Conservation (phyloP, 2,329 filamentous ascomycete genomes). For the Phaeoacremonium minimum region DNA sequence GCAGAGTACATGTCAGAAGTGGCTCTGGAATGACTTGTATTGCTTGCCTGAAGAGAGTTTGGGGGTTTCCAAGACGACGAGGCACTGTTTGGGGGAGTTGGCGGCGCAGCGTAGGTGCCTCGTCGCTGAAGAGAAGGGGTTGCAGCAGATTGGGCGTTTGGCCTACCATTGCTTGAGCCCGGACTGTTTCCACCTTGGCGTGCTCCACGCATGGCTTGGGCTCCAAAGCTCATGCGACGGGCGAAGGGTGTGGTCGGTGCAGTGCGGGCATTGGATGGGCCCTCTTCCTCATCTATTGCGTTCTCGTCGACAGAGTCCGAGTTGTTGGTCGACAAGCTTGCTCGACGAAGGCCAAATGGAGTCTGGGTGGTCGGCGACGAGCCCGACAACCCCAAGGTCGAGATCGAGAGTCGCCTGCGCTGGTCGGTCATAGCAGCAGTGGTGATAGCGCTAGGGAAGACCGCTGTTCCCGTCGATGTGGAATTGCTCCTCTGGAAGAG, state of each 20-base stretch:
- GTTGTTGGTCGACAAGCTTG: constrained; percentile 65
- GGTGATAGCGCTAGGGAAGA: constrained; percentile 38
- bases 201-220: constrained; percentile 71
- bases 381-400: constrained; percentile 69
- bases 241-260: constrained; percentile 70
- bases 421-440: constrained; percentile 47
- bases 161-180: constrained; percentile 56
- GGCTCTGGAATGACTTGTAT: constrained; percentile 50
- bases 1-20: constrained; percentile 60
- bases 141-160: constrained; percentile 30
- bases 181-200: constrained; percentile 52
- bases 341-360: constrained; percentile 51
- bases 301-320: constrained; percentile 66
- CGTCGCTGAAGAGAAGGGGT: constrained; percentile 24
- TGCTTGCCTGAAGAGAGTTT: constrained; percentile 52
- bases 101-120: constrained; percentile 11
- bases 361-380: constrained; percentile 56
- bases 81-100: constrained; percentile 25
- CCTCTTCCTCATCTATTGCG: constrained; percentile 67
- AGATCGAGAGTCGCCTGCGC: constrained; percentile 67
- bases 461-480: constrained; percentile 35
- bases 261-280: constrained; percentile 45
- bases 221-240: constrained; percentile 86
- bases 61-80: constrained; percentile 21
- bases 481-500: constrained; percentile 57